A percentile compares a stretch with the other conserved stretches of the same genome.
Evolutionary conservation across 345 rosid genomes (phyloP).

Genomic region (Melaleuca quinquenervia): DNA sequence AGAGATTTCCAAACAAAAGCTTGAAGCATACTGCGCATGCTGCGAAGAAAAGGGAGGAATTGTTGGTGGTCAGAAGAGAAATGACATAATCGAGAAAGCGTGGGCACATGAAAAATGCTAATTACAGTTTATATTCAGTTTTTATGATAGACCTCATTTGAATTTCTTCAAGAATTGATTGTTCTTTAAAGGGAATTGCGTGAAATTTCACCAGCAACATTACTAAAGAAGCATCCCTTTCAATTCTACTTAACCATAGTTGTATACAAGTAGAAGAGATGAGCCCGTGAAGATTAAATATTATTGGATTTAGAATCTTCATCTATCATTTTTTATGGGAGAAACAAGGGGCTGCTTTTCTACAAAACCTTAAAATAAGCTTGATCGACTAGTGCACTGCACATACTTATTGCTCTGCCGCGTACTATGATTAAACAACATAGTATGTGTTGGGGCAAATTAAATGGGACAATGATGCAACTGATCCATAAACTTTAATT

Average conservation of each 20-base stretch:
- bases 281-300: background rate
- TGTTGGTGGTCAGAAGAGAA: background rate
- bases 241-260: background rate
- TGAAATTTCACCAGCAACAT: background rate
- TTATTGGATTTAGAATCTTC: background rate
- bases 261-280: background rate
- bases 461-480: too few relatives aligned
- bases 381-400: background rate
- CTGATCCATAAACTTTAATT: too few relatives aligned
- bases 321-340: background rate
- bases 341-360: background rate
- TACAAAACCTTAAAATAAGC: background rate
- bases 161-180: background rate
- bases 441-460: accelerated
- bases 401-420: background rate
- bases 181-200: background rate
- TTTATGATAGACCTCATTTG: background rate
- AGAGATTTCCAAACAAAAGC: background rate
- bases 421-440: background rate
- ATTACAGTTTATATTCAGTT: background rate
- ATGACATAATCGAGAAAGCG: background rate
- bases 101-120: background rate
- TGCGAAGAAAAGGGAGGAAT: background rate
- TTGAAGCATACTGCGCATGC: background rate
- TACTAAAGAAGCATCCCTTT: background rate